phyloP scores from a whole-genome alignment of 116 monocot species.

The Phalaenopsis hybrid region DNA sequence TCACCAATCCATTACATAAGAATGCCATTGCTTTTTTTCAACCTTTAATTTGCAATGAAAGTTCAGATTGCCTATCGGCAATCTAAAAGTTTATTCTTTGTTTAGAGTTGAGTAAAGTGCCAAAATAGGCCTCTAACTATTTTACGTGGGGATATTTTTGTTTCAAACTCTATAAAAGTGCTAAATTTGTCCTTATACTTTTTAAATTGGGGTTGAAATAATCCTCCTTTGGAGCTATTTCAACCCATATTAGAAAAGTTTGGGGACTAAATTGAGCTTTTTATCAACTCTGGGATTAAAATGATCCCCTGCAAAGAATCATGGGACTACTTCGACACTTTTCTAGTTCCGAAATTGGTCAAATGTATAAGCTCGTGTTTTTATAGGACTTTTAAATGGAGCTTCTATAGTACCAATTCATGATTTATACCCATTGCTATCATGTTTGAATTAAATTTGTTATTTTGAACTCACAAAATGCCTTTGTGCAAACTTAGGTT shows the following conservation, averaged over 20 bases:
- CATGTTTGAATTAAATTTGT: not conserved
- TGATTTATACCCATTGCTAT: not conserved
- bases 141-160: too few species aligned
- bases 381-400: not conserved
- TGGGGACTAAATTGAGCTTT: not conserved
- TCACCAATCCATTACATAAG: not conserved
- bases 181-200: too few species aligned
- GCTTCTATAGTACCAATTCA: not conserved
- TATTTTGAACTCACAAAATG: not conserved
- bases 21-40: not conserved
- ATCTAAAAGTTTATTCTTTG: not conserved
- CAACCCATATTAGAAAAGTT: too few species aligned
- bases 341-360: not conserved
- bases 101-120: not conserved
- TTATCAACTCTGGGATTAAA: too few species aligned
- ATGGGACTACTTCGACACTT: too few species aligned
- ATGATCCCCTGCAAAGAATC: too few species aligned
- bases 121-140: too few species aligned
- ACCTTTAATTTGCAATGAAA: not conserved
- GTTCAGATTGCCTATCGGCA: not conserved
- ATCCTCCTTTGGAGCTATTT: too few species aligned
- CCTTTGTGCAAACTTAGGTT: slow-evolving; percentile 32
- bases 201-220: too few species aligned
- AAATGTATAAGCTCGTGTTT: not conserved
- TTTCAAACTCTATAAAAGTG: too few species aligned